These are phyloP conservation scores for Paspalum notatum DNA, from an alignment of 176 grass and related monocot species.

Conservation along the genomic window DNA sequence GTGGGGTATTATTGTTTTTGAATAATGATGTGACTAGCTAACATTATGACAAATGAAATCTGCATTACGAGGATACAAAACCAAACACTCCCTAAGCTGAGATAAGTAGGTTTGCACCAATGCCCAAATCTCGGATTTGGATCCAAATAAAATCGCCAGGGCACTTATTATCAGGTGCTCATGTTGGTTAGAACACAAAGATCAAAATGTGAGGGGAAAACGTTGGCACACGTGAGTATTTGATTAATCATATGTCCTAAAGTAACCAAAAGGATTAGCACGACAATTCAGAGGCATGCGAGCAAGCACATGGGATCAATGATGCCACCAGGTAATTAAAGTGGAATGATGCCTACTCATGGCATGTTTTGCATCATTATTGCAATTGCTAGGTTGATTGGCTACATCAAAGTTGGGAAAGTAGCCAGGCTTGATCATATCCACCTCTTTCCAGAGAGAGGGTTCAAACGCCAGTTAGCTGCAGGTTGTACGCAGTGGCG, in stretches of 20 bases:
- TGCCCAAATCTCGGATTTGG: no score
- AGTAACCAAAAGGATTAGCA: conserved; percentile 34
- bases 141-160: no score
- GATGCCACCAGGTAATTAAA: conserved; percentile 51
- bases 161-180: no score
- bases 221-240: conserved; percentile 18
- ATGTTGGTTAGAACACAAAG: background rate
- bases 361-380: conserved; percentile 44
- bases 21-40: background rate
- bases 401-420: conserved; percentile 51
- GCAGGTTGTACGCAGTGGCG: conserved; percentile 31
- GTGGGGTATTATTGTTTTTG: background rate
- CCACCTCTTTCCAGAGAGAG: background rate
- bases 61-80: no score
- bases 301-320: conserved; percentile 53
- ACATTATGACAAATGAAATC: no score
- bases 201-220: background rate
- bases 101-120: no score
- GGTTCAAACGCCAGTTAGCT: conserved; percentile 39
- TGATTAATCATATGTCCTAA: conserved; percentile 17
- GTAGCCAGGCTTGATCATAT: conserved; percentile 11
- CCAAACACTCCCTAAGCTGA: no score
- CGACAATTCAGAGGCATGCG: conserved; percentile 24
- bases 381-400: conserved; percentile 39
- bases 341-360: conserved; percentile 49